Percentiles rank a stretch among this genome's conserved stretches.
These are phyloP conservation scores for Thermomyces lanuginosus DNA, from an alignment of 2,329 filamentous ascomycete species.

Conservation along the genomic window DNA sequence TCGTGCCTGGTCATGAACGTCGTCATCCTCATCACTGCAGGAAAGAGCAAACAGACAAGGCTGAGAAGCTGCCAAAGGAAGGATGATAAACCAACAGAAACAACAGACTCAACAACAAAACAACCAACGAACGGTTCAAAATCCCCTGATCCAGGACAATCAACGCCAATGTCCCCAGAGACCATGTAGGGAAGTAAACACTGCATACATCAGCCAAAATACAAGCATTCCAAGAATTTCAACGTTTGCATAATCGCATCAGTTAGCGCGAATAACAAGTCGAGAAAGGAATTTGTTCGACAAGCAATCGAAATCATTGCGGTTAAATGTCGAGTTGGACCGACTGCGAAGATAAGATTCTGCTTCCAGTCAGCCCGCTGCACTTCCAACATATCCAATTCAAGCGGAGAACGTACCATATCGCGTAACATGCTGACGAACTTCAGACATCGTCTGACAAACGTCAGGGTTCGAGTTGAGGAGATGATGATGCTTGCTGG, in stretches of 20 bases:
- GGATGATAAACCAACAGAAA: too few relatives aligned
- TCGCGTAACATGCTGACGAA: constrained; percentile 79
- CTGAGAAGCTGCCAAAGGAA: too few relatives aligned
- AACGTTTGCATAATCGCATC: constrained; percentile 8
- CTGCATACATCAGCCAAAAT: too few relatives aligned
- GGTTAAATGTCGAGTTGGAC: constrained; percentile 67
- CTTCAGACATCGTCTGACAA: constrained; percentile 92
- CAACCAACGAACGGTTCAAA: too few relatives aligned
- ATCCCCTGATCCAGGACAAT: too few relatives aligned
- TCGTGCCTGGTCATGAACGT: too few relatives aligned
- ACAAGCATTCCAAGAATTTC: too few relatives aligned
- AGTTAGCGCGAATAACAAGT: constrained; percentile 89
- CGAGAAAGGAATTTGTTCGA: constrained; percentile 97
- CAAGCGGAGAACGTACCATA: constrained; percentile 51
- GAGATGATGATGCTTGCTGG: constrained; percentile 72
- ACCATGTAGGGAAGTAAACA: constrained; percentile 6
- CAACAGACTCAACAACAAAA: too few relatives aligned
- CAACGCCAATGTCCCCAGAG: constrained; percentile 9
- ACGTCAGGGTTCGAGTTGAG: constrained; percentile 83
- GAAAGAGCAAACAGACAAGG: too few relatives aligned
- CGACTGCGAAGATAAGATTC: constrained; percentile 75
- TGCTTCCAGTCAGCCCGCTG: constrained; percentile 35
- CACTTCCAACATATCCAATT: background rate
- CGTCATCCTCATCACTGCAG: too few relatives aligned
- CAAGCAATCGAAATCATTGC: constrained; percentile 81